Evolutionary conservation across 1,284 basidiomycete species (phyloP), one percentile per base, ranked within the genome.

Genomic region (Microbotryum lychnidis-dioicae): DNA sequence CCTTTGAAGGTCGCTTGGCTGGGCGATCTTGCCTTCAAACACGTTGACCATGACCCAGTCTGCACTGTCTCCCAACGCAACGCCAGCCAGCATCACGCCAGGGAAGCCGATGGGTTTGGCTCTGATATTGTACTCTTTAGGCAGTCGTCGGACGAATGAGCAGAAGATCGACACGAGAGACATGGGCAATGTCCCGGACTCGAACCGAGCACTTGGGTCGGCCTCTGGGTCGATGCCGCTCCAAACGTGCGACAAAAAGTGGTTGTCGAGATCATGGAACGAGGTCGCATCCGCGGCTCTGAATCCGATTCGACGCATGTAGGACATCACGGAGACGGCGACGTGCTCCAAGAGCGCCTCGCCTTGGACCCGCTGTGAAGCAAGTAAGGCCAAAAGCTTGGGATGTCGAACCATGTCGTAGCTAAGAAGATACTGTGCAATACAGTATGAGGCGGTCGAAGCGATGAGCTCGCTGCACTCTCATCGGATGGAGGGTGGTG

Each of bases 151-250:
- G 12, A 67, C 46, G 49, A 67, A 57, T 8, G 66, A 52, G 56
- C 60, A 62, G 54, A 65, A 67, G 58, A 67, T 58, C 20, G 56
- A 33, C 49, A 67, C 66, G 47, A 67, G 56, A 10, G 66, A 62
- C 63, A 67, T 65, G 4, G 66, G 66, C 4, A 67, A 56, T 10
- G 60, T 60, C 7, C 63, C 64, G 33, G 25, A 29, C n/a, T 44
- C 46, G 2, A 31, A 27, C n/a, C 23, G 21, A 21, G 33, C 57
- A 7, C 53, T 42, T 20, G n/a, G 6, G 49, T 14, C 49, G 10
- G 31, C 57, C 4, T 50, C 29, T 23, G n/a, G 6, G 49, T 14
- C 49, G 6, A 6, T 33, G 2, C 57, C 54, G 4, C 8, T 12
- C 56, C 61, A 65, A 20, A 59, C 56, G 21, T 56, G 25, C 42